Percentiles rank a stretch among this genome's conserved stretches.
These are phyloP conservation scores for Lippia alba DNA, from an alignment of 305 asterid genomes.

Conservation along the genomic window DNA sequence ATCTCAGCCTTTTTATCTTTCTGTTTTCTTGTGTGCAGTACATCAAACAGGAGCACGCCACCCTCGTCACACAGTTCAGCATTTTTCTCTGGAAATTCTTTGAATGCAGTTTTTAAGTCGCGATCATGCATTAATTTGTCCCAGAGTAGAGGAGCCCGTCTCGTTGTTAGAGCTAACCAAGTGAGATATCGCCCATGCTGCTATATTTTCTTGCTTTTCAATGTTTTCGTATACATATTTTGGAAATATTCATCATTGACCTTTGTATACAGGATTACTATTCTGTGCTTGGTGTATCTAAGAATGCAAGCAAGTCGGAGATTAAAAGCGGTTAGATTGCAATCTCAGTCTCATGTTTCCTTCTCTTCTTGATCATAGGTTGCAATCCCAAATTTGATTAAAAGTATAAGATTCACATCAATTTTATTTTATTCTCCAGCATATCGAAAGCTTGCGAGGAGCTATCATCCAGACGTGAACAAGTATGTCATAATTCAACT, in stretches of 20 bases:
- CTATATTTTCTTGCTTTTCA: neutral
- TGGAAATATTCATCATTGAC: neutral
- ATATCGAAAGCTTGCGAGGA: neutral
- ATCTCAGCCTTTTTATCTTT: neutral
- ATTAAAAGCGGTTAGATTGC: constrained; percentile 68
- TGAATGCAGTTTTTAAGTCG: constrained; percentile 48
- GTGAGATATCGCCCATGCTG: constrained; percentile 39
- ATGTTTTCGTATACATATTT: no score
- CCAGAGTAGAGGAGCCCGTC: constrained; percentile 51
- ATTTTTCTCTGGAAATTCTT: constrained; percentile 50
- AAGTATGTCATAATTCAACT: neutral
- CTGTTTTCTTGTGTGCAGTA: constrained; percentile 46
- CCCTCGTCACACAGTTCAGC: constrained; percentile 57
- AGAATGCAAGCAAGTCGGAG: constrained; percentile 68
- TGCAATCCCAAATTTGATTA: neutral
- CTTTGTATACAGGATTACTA: constrained; percentile 61
- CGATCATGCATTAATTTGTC: constrained; percentile 37
- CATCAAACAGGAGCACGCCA: constrained; percentile 50
- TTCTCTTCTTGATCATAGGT: constrained; percentile 42
- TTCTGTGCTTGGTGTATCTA: constrained; percentile 78
- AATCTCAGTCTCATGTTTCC: neutral
- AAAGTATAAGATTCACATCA: neutral
- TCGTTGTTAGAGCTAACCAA: constrained; percentile 68
- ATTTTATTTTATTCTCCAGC: neutral
- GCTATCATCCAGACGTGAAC: constrained; percentile 2